These are phyloP conservation scores for Spinacia oleracea DNA, from an alignment of 179 eudicot genomes.

Conservation along the genomic window DNA sequence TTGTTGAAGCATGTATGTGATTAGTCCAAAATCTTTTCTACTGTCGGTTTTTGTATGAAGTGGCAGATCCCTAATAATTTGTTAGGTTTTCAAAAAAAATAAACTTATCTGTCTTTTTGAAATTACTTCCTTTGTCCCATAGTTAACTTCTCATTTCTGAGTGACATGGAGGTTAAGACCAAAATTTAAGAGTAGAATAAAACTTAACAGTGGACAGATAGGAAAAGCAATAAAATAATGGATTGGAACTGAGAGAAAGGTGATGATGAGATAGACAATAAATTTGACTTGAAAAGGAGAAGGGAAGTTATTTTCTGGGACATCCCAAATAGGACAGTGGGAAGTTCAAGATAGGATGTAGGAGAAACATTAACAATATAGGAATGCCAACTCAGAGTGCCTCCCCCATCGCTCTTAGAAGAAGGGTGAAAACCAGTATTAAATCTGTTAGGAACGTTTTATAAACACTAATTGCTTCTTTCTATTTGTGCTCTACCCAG, in stretches of 20 bases:
- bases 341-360: background rate
- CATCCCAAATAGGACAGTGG: background rate
- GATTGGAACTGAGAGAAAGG: background rate
- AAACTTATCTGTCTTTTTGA: no score
- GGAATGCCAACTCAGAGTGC: background rate
- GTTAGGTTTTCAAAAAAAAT: background rate
- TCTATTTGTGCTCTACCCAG: slow-evolving; percentile 37
- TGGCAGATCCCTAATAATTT: background rate
- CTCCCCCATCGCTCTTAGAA: background rate
- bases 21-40: background rate
- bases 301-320: background rate
- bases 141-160: no score
- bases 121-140: background rate
- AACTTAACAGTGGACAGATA: background rate
- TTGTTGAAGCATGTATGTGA: background rate
- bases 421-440: no score
- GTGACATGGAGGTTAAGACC: background rate
- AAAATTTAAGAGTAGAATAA: background rate
- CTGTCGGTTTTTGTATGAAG: background rate
- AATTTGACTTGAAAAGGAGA: background rate
- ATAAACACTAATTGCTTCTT: background rate
- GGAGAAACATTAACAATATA: background rate
- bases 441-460: background rate
- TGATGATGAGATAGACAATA: background rate
- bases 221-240: background rate